Evolutionary conservation across 1,284 basidiomycete species (phyloP), one percentile per base, ranked within the genome.

Genomic region (Ganoderma resinaceum): DNA sequence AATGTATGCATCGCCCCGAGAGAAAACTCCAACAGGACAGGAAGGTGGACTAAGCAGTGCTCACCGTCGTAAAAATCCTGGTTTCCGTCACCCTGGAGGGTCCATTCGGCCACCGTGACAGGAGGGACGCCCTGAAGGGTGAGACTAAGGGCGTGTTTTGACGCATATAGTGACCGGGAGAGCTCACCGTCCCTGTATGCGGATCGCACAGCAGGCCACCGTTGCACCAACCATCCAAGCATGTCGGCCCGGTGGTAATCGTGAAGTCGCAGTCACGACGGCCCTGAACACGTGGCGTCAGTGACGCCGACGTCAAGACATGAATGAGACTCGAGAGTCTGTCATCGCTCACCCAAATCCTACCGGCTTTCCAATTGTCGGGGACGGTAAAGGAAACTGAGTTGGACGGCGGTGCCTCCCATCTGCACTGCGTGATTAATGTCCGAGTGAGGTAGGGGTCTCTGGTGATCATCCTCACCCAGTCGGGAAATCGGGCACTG

Each of bases 181-280:
- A 80, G 74, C 74, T 20, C 53, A 78, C 76, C 18, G 78, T 78
- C 70, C 62, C 82, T 75, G 61, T 83, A 76, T 42, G 62, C 0
- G 78, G 69, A 66, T 82, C 81, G 65, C 85, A 87, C 23, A 79
- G 69, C 3, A 87, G 75, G 8, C 85, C 86, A n/a, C 86, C 83
- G 66, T 82, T 83, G 68, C 83, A 85, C 65, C 82, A 72, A 38
- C 84, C 85, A 40, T 79, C 78, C 1, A 82, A 67, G 67, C 85
- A 86, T 0, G 82, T 81, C 31, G 76, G 81, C 0, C 82, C 83
- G 4, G 76, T 74, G 53, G 80, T 81, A 52, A 73, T 78, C 14
- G 78, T 78, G 73, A 86, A 86, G 65, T 85, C 76, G 69, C 84
- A 86, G 46, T 82, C 78, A 18, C 80, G 79, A 46, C 78, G 59